phyloP scores from a whole-genome alignment of 768 basidiomycete genomes.

The Psilocybe azurescens region DNA sequence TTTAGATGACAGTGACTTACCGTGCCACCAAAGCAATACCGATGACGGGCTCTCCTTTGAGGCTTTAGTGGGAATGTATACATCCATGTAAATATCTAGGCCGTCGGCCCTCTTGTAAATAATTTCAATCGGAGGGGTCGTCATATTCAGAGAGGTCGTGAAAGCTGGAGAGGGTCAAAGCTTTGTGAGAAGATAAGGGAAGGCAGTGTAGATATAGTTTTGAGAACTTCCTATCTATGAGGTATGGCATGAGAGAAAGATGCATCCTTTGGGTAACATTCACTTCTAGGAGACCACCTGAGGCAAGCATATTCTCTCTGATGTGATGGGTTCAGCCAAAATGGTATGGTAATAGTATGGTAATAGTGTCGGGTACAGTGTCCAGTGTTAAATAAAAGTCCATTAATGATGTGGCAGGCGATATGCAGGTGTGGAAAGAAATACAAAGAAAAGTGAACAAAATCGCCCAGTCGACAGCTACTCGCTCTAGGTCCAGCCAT shows the following conservation, averaged over 20 bases:
- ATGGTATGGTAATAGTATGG: too few relatives aligned
- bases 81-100: conserved; percentile 37
- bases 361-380: too few relatives aligned
- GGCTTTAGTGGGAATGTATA: conserved; percentile 36
- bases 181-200: background rate
- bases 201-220: background rate
- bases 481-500: too few relatives aligned
- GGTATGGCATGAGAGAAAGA: background rate
- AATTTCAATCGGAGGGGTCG: conserved; percentile 31
- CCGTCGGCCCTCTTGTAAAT: conserved; percentile 36
- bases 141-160: background rate
- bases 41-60: conserved; percentile 34
- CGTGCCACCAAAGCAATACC: conserved; percentile 42
- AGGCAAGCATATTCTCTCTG: background rate
- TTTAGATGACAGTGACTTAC: too few relatives aligned
- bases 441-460: too few relatives aligned
- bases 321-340: too few relatives aligned
- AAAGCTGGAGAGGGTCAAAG: background rate
- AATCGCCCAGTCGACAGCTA: too few relatives aligned
- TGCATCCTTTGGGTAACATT: background rate
- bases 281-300: too few relatives aligned
- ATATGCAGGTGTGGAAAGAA: too few relatives aligned
- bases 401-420: too few relatives aligned
- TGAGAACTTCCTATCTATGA: background rate
- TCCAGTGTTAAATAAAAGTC: too few relatives aligned